Conservation (phyloP, 2,329 filamentous ascomycete species). For the Westerdykella sp. region DNA sequence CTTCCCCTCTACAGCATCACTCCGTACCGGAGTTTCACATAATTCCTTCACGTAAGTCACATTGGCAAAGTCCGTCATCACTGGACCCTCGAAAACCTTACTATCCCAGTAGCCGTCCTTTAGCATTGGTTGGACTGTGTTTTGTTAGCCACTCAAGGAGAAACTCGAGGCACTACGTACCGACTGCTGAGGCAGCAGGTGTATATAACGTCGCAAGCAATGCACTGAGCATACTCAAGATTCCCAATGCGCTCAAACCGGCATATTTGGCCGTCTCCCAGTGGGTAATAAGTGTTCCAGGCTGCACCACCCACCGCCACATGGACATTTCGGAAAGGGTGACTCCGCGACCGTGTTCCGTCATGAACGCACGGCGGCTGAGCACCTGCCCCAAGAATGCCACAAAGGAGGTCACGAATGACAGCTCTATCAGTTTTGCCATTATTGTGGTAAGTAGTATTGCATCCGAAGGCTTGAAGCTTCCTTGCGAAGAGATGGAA, state of each 20-base stretch:
- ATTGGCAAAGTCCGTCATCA: conserved; percentile 60
- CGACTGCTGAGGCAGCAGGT: conserved; percentile 66
- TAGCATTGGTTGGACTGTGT: conserved; percentile 61
- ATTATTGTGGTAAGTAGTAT: conserved; percentile 61
- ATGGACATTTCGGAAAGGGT: conserved; percentile 72
- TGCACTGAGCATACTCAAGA: conserved; percentile 58
- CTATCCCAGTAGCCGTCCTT: conserved; percentile 51
- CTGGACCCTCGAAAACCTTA: conserved; percentile 49
- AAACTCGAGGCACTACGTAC: conserved; percentile 19
- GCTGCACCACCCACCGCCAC: conserved; percentile 60
- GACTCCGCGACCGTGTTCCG: conserved; percentile 53
- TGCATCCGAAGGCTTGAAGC: conserved; percentile 57
- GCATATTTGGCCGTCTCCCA: conserved; percentile 60
- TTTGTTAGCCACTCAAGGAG: not conserved
- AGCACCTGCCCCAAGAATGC: conserved; percentile 68
- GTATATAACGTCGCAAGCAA: conserved; percentile 67
- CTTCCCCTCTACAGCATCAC: conserved; percentile 39
- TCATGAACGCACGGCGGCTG: conserved; percentile 60
- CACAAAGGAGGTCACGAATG: conserved; percentile 72
- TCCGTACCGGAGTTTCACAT: conserved; percentile 58
- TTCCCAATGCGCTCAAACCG: conserved; percentile 57
- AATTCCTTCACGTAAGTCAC: conserved; percentile 47
- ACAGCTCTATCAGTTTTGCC: conserved; percentile 71
- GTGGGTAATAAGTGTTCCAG: conserved; percentile 66
- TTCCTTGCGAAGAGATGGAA: conserved; percentile 48